Evolutionary conservation across 2,329 filamentous ascomycete genomes (phyloP).

Genomic region (Trichoderma sp.): DNA sequence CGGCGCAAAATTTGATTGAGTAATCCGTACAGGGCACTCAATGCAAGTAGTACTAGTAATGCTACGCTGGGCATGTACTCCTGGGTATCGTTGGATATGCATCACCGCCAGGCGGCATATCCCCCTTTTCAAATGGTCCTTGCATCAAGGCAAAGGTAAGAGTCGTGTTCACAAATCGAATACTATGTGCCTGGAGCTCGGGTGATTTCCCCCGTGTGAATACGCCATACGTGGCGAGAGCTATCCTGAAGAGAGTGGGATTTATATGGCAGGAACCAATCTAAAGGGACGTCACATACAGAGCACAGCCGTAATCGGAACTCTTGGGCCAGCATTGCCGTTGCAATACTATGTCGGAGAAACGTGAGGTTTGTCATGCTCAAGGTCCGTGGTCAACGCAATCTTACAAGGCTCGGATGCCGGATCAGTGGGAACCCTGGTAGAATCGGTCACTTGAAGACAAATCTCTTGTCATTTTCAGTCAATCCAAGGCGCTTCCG

Average conservation of each 20-base stretch:
- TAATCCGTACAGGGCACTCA: neutral
- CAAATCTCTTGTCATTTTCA: neutral
- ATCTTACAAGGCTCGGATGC: constrained; percentile 7
- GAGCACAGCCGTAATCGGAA: neutral
- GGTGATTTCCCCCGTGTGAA: neutral
- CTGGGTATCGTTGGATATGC: neutral
- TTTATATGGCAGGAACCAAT: neutral
- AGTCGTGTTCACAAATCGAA: neutral
- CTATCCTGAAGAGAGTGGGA: neutral
- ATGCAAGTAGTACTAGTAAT: no score
- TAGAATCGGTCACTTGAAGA: neutral
- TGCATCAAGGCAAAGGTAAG: neutral
- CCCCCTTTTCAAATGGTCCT: neutral
- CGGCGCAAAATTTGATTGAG: neutral
- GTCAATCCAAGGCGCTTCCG: neutral
- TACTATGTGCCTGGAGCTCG: neutral
- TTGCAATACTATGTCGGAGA: neutral
- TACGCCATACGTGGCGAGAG: neutral
- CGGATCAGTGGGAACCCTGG: neutral
- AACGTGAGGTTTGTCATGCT: neutral
- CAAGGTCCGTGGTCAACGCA: constrained; percentile 2
- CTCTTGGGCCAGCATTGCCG: neutral
- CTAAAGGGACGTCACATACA: neutral
- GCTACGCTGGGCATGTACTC: neutral
- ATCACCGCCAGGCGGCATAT: neutral